phyloP scores from a whole-genome alignment of 2,329 filamentous ascomycete species.

The Alternaria atra region DNA sequence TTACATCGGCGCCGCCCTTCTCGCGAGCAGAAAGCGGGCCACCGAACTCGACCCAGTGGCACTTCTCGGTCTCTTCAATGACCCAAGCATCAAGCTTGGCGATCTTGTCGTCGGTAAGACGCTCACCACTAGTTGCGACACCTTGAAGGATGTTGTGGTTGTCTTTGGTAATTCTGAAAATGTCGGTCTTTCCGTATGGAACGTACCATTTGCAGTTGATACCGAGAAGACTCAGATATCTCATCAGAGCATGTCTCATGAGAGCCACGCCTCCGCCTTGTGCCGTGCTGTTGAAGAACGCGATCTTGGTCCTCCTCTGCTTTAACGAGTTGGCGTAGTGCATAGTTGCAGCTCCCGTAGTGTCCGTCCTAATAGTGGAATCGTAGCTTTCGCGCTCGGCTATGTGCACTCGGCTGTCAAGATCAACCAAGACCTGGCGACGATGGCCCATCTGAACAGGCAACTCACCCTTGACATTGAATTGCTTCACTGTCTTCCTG shows the following conservation, averaged over 20 bases:
- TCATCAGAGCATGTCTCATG: conserved; percentile 81
- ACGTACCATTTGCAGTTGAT: conserved; percentile 80
- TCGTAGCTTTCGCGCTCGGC: conserved; percentile 66
- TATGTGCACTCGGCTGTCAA: conserved; percentile 69
- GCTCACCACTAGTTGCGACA: conserved; percentile 68
- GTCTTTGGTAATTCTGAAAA: conserved; percentile 86
- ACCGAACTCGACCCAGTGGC: conserved; percentile 73
- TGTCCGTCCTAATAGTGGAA: conserved; percentile 63
- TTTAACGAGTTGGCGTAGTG: conserved; percentile 71
- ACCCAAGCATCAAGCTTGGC: conserved; percentile 75
- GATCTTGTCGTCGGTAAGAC: conserved; percentile 70
- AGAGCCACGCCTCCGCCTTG: conserved; percentile 83
- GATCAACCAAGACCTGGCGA: conserved; percentile 62
- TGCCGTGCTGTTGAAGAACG: conserved; percentile 80
- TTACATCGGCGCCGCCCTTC: conserved; percentile 77
- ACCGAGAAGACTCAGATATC: conserved; percentile 72
- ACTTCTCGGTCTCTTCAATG: conserved; percentile 72
- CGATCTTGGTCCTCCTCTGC: conserved; percentile 70
- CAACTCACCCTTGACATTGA: conserved; percentile 17
- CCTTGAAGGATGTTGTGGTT: conserved; percentile 90
- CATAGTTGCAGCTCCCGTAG: conserved; percentile 72
- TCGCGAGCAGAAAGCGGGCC: conserved; percentile 72
- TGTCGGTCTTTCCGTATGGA: conserved; percentile 77
- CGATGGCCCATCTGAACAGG: conserved; percentile 6
- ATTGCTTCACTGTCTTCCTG: conserved; percentile 73